These are phyloP conservation scores for Penicillium salamii DNA, from an alignment of 495 filamentous ascomycete species.

Conservation along the genomic window DNA sequence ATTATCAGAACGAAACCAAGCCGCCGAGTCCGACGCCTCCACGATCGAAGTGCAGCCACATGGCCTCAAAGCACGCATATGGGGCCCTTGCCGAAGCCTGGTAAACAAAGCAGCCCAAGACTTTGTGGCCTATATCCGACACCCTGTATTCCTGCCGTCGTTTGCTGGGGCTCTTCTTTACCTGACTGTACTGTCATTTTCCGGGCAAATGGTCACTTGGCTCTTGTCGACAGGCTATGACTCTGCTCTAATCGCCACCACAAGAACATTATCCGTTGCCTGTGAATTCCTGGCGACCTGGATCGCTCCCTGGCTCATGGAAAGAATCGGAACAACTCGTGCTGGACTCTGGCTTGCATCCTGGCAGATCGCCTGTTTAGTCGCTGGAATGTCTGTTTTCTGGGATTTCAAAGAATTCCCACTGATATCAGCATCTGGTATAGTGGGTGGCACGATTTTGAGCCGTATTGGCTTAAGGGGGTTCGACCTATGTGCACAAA, in stretches of 20 bases:
- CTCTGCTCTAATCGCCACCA: conserved; percentile 34
- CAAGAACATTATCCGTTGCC: conserved; percentile 31
- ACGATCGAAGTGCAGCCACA: too few relatives aligned
- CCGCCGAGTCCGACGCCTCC: too few relatives aligned
- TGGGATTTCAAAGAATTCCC: conserved; percentile 33
- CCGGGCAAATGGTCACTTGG: conserved; percentile 41
- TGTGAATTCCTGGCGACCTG: conserved; percentile 52
- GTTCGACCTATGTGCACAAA: conserved; percentile 64
- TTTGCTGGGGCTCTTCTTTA: conserved; percentile 38
- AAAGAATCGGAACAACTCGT: conserved; percentile 43
- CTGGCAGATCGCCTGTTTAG: conserved; percentile 58
- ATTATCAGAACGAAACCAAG: too few relatives aligned
- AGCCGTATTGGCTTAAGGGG: conserved; percentile 67
- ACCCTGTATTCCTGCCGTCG: conserved; percentile 35
- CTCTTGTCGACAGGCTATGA: conserved; percentile 35
- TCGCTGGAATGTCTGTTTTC: conserved; percentile 36
- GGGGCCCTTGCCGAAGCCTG: too few relatives aligned
- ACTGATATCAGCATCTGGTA: conserved; percentile 37
- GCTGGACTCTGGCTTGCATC: conserved; percentile 55
- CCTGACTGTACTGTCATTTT: conserved; percentile 41
- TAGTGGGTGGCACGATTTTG: conserved; percentile 51
- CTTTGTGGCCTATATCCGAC: conserved; percentile 19
- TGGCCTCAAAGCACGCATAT: too few relatives aligned
- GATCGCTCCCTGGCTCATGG: conserved; percentile 45
- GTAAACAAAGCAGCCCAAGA: too few relatives aligned